Base-by-base conservation (phyloP, 1,284 basidiomycete genomes). In the Ustilago tritici region DNA sequence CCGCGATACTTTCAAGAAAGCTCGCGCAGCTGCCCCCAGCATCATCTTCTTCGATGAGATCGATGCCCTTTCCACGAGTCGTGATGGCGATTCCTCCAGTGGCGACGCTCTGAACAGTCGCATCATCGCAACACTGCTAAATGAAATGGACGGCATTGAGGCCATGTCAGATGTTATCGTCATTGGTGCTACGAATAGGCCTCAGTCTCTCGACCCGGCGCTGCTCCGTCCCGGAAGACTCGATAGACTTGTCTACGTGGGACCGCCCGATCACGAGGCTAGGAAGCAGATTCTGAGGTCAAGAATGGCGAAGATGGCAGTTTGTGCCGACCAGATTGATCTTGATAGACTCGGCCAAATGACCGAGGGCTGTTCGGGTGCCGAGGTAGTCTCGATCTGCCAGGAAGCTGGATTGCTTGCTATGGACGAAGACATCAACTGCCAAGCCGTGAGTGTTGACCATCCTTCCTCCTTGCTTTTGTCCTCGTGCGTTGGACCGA, bases 1-100 rank as follows among this genome's bases (percentile, higher is more conserved):
- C 6, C 90, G 97, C 34, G 96, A 99, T 80, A 92, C 97, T 56
- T 99, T 99, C 87, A 89, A 93, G 58, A 98, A 97, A 87, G 97
- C 97, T 0, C 90, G 96, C 40, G 93, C 93, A 0, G 95, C 95
- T 0, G 90, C 95, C 0, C 97, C 97, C 0, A 95, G 94, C 1
- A 96, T 99, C 79, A 89, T 99, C 56, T 98, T 99, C 87, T 96
- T 99, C 32, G 97, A 99, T 85, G 97, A 99, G 87, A 94, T 99
- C 57, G 97, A 99, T 84, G 95, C 95, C 0, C 89, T 99, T 1
- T 95, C 93, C 0, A 90, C 91, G 0, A 92, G 93, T 0, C 90
- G 97, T 38, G 88, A 89, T 3, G 90, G 90, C 14, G 91, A 92
- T 54, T 52, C 65, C 32, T 68, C 65, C 0, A 47, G 52, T 46